A percentile compares a stretch with the other conserved stretches of the same genome.
Evolutionary conservation across 441 rosid genomes (phyloP).

Genomic region (Sinapis alba): DNA sequence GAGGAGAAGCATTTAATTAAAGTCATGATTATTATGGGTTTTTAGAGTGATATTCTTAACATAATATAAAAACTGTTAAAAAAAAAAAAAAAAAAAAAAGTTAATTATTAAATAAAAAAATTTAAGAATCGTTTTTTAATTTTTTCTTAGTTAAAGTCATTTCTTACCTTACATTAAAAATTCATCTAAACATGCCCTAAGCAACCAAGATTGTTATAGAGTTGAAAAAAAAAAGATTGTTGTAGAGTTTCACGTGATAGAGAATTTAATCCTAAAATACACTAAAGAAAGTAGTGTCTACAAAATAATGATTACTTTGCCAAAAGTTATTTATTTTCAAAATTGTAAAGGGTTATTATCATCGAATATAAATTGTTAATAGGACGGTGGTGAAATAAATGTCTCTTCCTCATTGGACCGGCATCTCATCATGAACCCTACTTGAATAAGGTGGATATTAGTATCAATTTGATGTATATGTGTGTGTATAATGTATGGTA

Average conservation of each 20-base stretch:
- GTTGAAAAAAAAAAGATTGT: slow-evolving; percentile 19
- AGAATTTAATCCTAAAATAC: background rate
- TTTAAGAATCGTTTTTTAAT: no score
- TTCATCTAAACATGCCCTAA: no score
- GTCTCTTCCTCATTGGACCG: slow-evolving; percentile 24
- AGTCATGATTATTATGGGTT: no score
- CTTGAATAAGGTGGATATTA: slow-evolving; percentile 6
- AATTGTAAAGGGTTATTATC: slow-evolving; percentile 8
- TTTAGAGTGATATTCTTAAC: no score
- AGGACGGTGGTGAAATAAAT: slow-evolving; percentile 30
- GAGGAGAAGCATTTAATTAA: background rate
- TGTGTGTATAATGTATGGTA: background rate
- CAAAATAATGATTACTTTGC: background rate
- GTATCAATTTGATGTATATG: background rate
- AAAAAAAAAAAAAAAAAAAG: no score
- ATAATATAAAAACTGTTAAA: no score
- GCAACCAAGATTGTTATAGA: background rate
- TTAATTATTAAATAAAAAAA: no score
- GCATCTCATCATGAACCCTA: slow-evolving; percentile 28
- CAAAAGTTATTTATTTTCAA: background rate
- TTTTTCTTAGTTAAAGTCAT: no score
- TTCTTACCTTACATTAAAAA: no score
- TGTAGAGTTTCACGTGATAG: slow-evolving; percentile 18
- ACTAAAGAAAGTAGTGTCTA: background rate
- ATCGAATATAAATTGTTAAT: slow-evolving; percentile 12